Base-by-base conservation (phyloP, 345 rosid species). In the Capsella bursapastoris region DNA sequence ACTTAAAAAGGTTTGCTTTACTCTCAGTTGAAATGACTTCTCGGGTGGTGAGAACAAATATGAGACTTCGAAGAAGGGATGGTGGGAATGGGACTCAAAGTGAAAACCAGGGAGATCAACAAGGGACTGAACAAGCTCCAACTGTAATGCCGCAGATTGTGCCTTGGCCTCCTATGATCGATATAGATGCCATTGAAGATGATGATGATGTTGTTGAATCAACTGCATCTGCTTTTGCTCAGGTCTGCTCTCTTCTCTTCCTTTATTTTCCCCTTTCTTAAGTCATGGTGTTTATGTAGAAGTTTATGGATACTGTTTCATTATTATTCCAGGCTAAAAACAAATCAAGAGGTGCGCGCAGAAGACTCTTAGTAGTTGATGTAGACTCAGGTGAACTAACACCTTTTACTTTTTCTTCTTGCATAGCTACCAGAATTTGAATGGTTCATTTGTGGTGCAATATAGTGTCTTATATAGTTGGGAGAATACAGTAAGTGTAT, bases 131-230 rank as follows among this genome's bases (percentile, higher is more conserved):
- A 53, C 64, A 53, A 62, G 8, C 70, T 55, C 58, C 70, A 16
- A 2, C 40, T 7, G 59, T 48, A 3, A 52, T 56, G 7, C 56
- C 72, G 49, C 82, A 37, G 58, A 14, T 69, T 31, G 65, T 72
- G 12, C 55, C 80, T 18, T 72, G 60, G 66, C 60, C 85, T 51
- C 55, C 89, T 7, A 32, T 25, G 37, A 59, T 72, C 2, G 64
- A 58, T 58, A 5, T 71, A 7, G 87, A 89, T 77, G 93, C 84
- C 77, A 86, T 86, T 56, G 97, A 94, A 72, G 97, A 95, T 52
- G 97, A 95, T 73, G 98, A 95, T 56, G 97, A 88, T 60, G 94
- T 89, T 74, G 57, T 90, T 64, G 86, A 87, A 78, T 84, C 88
- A 37, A 84, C 98, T 31, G 86, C 98, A 3, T 81, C 83, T 74